phyloP scores from a whole-genome alignment of 768 basidiomycete genomes.

The Leccinum subtestaceum region DNA sequence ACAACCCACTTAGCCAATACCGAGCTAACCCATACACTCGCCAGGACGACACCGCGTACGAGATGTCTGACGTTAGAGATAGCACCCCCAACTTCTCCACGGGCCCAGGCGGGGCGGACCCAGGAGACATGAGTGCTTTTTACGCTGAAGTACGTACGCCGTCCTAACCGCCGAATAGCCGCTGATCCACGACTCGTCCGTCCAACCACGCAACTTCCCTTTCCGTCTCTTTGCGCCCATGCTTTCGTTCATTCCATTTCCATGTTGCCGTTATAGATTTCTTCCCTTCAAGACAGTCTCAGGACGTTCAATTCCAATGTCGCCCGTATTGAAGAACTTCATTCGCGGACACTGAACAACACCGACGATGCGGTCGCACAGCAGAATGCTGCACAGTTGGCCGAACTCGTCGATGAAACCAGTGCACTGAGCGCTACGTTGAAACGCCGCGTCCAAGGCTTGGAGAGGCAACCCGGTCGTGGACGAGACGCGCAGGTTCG shows the following conservation, averaged over 20 bases:
- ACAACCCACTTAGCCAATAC: conserved; percentile 22
- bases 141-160: conserved; percentile 63
- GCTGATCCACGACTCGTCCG: background rate
- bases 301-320: conserved; percentile 69
- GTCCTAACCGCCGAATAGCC: background rate
- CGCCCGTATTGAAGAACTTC: conserved; percentile 63
- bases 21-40: conserved; percentile 64
- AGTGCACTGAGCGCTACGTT: conserved; percentile 65
- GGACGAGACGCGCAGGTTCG: conserved; percentile 68
- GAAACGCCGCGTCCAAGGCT: conserved; percentile 68
- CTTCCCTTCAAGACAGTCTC: conserved; percentile 69
- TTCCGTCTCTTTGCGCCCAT: background rate
- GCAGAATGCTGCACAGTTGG: conserved; percentile 59
- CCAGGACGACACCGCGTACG: conserved; percentile 59
- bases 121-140: conserved; percentile 65
- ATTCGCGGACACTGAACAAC: conserved; percentile 72
- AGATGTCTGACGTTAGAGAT: conserved; percentile 69
- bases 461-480: conserved; percentile 66
- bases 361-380: conserved; percentile 67
- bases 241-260: background rate
- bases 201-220: background rate
- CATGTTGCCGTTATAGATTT: conserved; percentile 49
- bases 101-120: conserved; percentile 36
- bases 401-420: conserved; percentile 69
- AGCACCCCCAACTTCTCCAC: conserved; percentile 51